Conservation (phyloP, 495 filamentous ascomycete species). For the Neurospora sp. region DNA sequence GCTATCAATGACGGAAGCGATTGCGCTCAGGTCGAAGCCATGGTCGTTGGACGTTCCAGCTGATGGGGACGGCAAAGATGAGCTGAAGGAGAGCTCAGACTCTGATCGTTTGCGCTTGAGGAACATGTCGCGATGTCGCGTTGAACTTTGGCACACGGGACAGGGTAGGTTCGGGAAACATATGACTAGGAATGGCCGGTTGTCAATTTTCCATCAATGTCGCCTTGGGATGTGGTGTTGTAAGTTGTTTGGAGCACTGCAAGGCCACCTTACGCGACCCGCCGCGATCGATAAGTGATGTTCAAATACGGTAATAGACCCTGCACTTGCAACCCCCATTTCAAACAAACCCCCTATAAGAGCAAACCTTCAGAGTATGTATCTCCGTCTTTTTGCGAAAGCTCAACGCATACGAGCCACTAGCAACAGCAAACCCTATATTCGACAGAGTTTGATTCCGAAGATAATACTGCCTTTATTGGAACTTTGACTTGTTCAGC, state of each 20-base stretch:
- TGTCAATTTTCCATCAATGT: background rate
- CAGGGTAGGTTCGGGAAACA: background rate
- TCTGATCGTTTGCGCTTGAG: slow-evolving; percentile 44
- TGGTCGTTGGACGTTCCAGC: slow-evolving; percentile 7
- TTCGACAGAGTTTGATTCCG: background rate
- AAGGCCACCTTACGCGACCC: background rate
- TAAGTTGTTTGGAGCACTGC: background rate
- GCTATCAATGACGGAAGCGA: slow-evolving; percentile 11
- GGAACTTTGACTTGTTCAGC: background rate
- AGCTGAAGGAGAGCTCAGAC: slow-evolving; percentile 34
- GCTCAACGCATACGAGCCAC: background rate
- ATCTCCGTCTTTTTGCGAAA: background rate
- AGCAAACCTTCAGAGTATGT: background rate
- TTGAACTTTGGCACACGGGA: background rate
- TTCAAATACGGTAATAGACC: background rate
- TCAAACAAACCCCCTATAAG: background rate
- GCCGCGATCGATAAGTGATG: background rate
- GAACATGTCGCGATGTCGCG: slow-evolving; percentile 17
- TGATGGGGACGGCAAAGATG: slow-evolving; percentile 27
- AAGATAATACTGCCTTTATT: background rate
- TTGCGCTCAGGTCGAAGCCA: slow-evolving; percentile 18
- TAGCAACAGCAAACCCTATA: background rate
- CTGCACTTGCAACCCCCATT: background rate
- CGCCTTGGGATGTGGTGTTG: background rate
- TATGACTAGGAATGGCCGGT: background rate